phyloP scores from a whole-genome alignment of 345 rosid species.

The Nephelium lappaceum region DNA sequence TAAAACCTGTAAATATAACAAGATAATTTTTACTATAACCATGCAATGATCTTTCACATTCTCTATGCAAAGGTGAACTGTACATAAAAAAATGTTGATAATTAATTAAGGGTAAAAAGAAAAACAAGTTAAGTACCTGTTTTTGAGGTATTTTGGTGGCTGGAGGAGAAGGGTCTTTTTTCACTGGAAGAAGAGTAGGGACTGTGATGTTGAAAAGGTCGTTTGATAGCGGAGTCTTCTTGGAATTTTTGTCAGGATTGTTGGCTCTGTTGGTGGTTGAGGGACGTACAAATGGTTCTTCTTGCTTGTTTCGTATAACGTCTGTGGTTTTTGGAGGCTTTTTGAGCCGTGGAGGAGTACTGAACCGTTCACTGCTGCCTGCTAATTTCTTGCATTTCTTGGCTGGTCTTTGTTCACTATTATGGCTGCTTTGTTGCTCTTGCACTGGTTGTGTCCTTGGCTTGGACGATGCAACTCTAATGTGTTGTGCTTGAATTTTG shows the following conservation, averaged over 20 bases:
- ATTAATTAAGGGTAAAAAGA: background rate
- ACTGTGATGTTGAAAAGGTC: slow-evolving; percentile 45
- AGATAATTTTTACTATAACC: background rate
- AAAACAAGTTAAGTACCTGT: slow-evolving; percentile 45
- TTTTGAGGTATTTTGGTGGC: slow-evolving; percentile 54
- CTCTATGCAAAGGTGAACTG: background rate
- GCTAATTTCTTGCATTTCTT: slow-evolving; percentile 45
- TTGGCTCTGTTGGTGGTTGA: slow-evolving; percentile 35
- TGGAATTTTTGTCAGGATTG: slow-evolving; percentile 58
- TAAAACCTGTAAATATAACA: slow-evolving; percentile 32
- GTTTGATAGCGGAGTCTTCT: slow-evolving; percentile 58
- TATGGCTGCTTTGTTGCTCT: slow-evolving; percentile 17
- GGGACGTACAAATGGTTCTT: slow-evolving; percentile 62
- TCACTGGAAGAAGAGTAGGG: slow-evolving; percentile 65
- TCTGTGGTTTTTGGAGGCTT: slow-evolving; percentile 51
- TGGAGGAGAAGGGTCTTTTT: slow-evolving; percentile 70
- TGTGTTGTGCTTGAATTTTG: slow-evolving; percentile 12
- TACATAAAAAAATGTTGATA: background rate
- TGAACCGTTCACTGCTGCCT: slow-evolving; percentile 28
- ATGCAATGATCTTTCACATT: background rate
- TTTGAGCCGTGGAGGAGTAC: slow-evolving; percentile 29
- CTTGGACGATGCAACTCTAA: slow-evolving; percentile 31
- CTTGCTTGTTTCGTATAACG: slow-evolving; percentile 54
- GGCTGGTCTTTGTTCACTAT: slow-evolving; percentile 25
- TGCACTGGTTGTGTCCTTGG: slow-evolving; percentile 25